These are phyloP conservation scores for Cucurbitaria berberidis DNA, from an alignment of 2,329 filamentous ascomycete species.

Conservation along the genomic window DNA sequence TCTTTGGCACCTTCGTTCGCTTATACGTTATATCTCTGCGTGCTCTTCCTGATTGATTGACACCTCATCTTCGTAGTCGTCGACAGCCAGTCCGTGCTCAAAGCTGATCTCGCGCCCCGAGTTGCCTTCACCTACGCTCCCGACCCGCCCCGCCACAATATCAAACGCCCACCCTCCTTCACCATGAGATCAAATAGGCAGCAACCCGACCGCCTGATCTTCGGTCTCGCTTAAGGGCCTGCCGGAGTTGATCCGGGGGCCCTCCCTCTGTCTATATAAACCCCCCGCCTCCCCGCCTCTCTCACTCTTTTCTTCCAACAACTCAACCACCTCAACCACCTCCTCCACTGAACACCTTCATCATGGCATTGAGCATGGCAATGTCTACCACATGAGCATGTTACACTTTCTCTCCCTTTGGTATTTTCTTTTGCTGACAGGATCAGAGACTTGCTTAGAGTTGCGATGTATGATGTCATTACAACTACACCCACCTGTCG, in stretches of 20 bases:
- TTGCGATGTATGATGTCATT: conserved; percentile 19
- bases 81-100: conserved; percentile 4
- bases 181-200: conserved; percentile 6
- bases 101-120: neutral
- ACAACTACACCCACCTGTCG: conserved; percentile 1
- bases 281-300: neutral
- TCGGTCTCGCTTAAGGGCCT: neutral
- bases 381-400: neutral
- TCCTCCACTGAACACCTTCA: neutral
- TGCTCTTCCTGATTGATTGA: too few species aligned
- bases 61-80: neutral
- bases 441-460: conserved; percentile 11
- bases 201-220: neutral
- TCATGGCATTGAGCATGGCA: neutral
- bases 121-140: conserved; percentile 1
- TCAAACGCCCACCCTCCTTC: neutral
- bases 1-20: too few species aligned
- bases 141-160: neutral
- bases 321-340: neutral
- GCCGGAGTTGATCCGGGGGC: neutral
- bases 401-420: neutral
- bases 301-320: neutral
- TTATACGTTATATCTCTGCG: too few species aligned
- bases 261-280: neutral
- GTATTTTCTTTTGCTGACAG: neutral